Evolutionary conservation across 1,284 basidiomycete genomes (phyloP).

Genomic region (Malassezia equina): DNA sequence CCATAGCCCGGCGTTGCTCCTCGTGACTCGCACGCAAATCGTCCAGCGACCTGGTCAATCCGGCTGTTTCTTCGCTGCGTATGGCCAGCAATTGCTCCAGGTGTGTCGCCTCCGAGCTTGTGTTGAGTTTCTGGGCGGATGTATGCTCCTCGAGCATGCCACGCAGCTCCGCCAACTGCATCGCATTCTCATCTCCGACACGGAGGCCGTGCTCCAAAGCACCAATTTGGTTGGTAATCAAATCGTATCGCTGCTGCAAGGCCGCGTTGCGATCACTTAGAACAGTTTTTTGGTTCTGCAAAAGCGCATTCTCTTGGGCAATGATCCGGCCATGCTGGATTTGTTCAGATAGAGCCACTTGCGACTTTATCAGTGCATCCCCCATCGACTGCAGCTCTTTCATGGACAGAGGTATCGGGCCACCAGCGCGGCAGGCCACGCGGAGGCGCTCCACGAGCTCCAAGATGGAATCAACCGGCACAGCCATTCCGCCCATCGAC

Average conservation of each 20-base stretch:
- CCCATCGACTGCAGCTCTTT: conserved; percentile 72
- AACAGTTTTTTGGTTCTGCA: conserved; percentile 71
- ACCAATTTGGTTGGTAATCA: conserved; percentile 15
- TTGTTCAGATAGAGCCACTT: conserved; percentile 73
- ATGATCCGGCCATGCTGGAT: conserved; percentile 77
- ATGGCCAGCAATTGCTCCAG: conserved; percentile 84
- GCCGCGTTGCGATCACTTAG: conserved; percentile 69
- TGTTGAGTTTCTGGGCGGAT: conserved; percentile 77
- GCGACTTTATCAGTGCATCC: conserved; percentile 77
- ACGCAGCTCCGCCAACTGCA: conserved; percentile 73
- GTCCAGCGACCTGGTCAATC: conserved; percentile 75
- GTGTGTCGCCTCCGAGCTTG: conserved; percentile 73
- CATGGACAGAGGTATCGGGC: conserved; percentile 49
- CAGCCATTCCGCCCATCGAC: background rate
- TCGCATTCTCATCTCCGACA: conserved; percentile 60
- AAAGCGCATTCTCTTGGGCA: conserved; percentile 84
- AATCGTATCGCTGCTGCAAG: conserved; percentile 49
- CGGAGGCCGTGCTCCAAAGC: conserved; percentile 14
- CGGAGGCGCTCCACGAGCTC: background rate
- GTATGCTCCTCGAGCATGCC: conserved; percentile 89
- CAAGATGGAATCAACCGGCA: conserved; percentile 3
- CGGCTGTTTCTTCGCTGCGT: conserved; percentile 72
- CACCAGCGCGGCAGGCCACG: background rate
- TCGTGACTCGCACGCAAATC: conserved; percentile 92
- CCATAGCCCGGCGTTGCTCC: conserved; percentile 75